phyloP scores from a whole-genome alignment of 768 basidiomycete species.

The Boletus coccyginus region DNA sequence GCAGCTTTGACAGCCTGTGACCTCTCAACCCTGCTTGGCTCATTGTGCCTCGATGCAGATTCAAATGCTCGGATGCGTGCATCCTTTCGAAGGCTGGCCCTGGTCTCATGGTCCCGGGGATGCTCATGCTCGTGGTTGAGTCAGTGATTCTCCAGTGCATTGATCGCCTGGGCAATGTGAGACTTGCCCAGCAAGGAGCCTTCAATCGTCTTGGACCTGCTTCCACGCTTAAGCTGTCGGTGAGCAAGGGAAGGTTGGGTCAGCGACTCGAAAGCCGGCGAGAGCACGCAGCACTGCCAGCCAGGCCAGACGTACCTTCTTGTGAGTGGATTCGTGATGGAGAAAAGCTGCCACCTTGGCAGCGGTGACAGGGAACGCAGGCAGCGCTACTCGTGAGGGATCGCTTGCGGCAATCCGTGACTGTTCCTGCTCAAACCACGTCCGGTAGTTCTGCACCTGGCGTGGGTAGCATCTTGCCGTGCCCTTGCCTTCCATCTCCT shows the following conservation, averaged over 20 bases:
- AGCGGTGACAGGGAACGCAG: slow-evolving; percentile 28
- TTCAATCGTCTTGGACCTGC: slow-evolving; percentile 9
- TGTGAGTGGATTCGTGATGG: slow-evolving; percentile 25
- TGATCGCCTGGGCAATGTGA: slow-evolving; percentile 28
- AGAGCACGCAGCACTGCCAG: too few relatives aligned
- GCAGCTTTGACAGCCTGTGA: neutral
- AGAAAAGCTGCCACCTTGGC: slow-evolving; percentile 33
- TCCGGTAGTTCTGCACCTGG: slow-evolving; percentile 28
- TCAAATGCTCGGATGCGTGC: neutral
- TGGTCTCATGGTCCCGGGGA: neutral
- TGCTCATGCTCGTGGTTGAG: slow-evolving; percentile 8
- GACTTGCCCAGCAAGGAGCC: slow-evolving; percentile 28
- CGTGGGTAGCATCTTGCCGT: slow-evolving; percentile 22
- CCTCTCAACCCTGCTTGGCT: neutral
- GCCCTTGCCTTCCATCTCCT: too few relatives aligned
- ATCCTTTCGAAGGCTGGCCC: neutral
- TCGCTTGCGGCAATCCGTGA: neutral
- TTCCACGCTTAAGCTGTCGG: slow-evolving; percentile 7
- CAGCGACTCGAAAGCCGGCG: too few relatives aligned
- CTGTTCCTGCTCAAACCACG: slow-evolving; percentile 24
- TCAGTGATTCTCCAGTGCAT: slow-evolving; percentile 26
- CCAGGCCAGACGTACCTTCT: slow-evolving; percentile 23
- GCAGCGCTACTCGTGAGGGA: slow-evolving; percentile 7
- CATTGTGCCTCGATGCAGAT: neutral
- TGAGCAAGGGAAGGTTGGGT: neutral